phyloP scores from a whole-genome alignment of 75 land plant genomes.

The Isoetes taiwanensis region DNA sequence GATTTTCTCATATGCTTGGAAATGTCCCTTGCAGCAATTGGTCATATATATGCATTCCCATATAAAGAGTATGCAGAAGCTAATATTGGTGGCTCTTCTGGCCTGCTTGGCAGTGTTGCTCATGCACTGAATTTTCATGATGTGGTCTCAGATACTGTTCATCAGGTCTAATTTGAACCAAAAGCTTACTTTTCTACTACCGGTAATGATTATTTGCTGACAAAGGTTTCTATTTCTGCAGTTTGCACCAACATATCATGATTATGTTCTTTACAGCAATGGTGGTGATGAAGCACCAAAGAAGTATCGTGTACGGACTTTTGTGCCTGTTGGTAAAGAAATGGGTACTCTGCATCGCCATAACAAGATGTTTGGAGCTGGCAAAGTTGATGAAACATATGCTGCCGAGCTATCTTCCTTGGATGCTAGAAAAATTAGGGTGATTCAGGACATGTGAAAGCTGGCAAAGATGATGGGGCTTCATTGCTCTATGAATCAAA shows the following conservation, averaged over 20 bases:
- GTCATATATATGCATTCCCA: conserved; percentile 86
- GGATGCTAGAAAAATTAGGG: conserved; percentile 12
- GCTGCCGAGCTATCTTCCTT: conserved; percentile 36
- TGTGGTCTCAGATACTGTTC: conserved; percentile 91
- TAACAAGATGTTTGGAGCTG: conserved; percentile 33
- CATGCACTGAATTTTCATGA: conserved; percentile 91
- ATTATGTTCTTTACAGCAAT: conserved; percentile 85
- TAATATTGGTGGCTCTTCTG: conserved; percentile 50
- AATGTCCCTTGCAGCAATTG: conserved; percentile 92
- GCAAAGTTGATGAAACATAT: conserved; percentile 38
- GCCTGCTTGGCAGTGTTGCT: conserved; percentile 48
- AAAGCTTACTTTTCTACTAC: not conserved
- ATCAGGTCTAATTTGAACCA: conserved; percentile 58
- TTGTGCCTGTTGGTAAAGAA: conserved; percentile 86
- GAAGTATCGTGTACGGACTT: conserved; percentile 69
- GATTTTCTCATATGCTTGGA: conserved; percentile 77
- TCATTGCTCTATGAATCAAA: conserved; percentile 41
- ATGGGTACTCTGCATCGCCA: conserved; percentile 63
- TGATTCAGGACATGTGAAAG: conserved; percentile 4
- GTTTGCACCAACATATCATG: conserved; percentile 99
- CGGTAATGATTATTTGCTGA: too few species aligned
- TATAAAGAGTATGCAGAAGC: conserved; percentile 92
- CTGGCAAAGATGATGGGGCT: conserved; percentile 33
- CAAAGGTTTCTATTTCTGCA: too few species aligned
- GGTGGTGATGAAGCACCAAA: conserved; percentile 67